Conservation (phyloP, 371 early-diverging fungal species). For the Mortierella sp. region DNA sequence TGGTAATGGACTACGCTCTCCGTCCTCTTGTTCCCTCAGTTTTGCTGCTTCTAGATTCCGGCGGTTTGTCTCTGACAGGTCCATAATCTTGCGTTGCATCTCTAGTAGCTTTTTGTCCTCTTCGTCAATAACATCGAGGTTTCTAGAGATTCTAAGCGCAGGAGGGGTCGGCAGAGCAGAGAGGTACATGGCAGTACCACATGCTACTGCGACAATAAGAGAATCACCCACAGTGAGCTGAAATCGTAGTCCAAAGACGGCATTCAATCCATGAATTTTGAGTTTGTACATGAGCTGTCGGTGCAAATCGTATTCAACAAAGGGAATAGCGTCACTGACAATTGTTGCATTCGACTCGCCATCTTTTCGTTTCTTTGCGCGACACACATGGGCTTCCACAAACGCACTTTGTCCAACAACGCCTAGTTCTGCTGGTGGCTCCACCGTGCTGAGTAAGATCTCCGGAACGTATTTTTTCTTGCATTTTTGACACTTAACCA, state of each 20-base stretch:
- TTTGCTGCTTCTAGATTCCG: conserved; percentile 67
- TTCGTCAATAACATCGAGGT: conserved; percentile 74
- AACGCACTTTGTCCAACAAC: conserved; percentile 63
- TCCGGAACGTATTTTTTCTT: conserved; percentile 79
- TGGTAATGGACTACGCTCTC: conserved; percentile 7
- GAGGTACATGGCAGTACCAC: conserved; percentile 78
- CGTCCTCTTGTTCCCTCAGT: conserved; percentile 45
- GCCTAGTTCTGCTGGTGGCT: conserved; percentile 76
- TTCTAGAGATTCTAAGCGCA: conserved; percentile 74
- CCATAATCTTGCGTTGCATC: conserved; percentile 73
- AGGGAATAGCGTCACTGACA: conserved; percentile 81
- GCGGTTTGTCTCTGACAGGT: conserved; percentile 69
- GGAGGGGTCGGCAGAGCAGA: conserved; percentile 78
- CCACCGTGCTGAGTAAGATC: conserved; percentile 74
- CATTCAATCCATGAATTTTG: conserved; percentile 77
- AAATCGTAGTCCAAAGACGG: conserved; percentile 79
- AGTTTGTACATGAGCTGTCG: conserved; percentile 81
- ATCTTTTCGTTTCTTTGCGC: conserved; percentile 68
- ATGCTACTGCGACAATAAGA: conserved; percentile 76
- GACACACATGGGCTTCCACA: conserved; percentile 71
- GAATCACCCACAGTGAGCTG: conserved; percentile 77
- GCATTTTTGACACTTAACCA: conserved; percentile 73
- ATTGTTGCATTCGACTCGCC: conserved; percentile 67
- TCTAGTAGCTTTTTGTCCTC: conserved; percentile 73
- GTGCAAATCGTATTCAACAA: conserved; percentile 84